Conservation (phyloP, 73 alveolate species). For the Breviolum minutum region DNA sequence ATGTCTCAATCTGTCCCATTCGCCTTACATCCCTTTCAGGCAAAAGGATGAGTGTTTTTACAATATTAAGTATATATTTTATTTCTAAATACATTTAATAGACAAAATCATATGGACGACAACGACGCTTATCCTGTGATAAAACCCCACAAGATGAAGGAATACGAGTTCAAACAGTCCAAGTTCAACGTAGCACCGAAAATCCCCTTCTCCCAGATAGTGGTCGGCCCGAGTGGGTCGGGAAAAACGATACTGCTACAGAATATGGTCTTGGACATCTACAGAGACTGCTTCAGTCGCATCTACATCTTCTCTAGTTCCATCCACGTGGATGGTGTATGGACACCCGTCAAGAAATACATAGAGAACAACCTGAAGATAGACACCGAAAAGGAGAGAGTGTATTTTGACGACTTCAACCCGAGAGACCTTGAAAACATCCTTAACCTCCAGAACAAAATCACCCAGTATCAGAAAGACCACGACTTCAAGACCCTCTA, state of each 20-base stretch:
- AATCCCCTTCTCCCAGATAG: background rate
- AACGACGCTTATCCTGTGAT: background rate
- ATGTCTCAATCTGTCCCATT: background rate
- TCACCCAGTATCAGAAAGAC: background rate
- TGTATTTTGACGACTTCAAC: background rate
- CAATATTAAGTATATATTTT: too few relatives aligned
- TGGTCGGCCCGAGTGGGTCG: background rate
- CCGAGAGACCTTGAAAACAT: background rate
- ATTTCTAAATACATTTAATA: background rate
- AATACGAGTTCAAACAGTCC: background rate
- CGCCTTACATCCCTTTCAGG: background rate
- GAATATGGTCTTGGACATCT: background rate
- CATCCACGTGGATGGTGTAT: background rate
- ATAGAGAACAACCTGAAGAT: background rate
- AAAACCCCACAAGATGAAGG: background rate
- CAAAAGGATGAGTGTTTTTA: background rate
- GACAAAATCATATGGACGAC: too few relatives aligned
- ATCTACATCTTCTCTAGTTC: slow-evolving; percentile 4
- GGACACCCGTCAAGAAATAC: slow-evolving; percentile 5
- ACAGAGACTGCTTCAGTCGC: slow-evolving; percentile 15
- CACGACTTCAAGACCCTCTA: background rate
- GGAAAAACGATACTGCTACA: background rate
- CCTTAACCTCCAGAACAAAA: background rate
- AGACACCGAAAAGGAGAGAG: background rate
- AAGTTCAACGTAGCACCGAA: background rate